phyloP scores from a whole-genome alignment of 306 rosid genomes.

The Leucaena leucocephala region DNA sequence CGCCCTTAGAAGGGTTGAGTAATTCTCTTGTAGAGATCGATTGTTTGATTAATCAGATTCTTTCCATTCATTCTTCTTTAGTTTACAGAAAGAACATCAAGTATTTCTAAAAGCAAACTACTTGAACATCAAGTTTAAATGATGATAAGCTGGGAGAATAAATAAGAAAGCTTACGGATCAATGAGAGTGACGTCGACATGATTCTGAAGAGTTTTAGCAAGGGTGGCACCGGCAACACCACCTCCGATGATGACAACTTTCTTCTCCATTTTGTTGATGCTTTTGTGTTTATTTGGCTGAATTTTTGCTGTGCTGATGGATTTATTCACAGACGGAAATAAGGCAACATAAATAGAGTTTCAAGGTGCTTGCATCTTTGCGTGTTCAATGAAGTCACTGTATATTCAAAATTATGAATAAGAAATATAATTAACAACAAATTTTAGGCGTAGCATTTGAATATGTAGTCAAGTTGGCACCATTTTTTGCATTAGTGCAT shows the following conservation, averaged over 20 bases:
- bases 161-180: constrained; percentile 57
- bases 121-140: not conserved
- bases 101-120: not conserved
- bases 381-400: constrained; percentile 16
- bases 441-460: not conserved
- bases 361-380: constrained; percentile 37
- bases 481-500: not conserved
- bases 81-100: not conserved
- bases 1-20: too few relatives aligned
- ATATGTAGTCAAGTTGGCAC: constrained; percentile 16
- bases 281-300: not conserved
- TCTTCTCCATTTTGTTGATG: constrained; percentile 21
- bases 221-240: constrained; percentile 82
- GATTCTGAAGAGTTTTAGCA: constrained; percentile 64
- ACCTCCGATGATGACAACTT: constrained; percentile 81
- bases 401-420: constrained; percentile 8
- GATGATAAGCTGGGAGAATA: not conserved
- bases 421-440: not conserved
- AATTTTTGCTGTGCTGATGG: constrained; percentile 20
- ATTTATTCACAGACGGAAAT: constrained; percentile 8
- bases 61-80: too few relatives aligned
- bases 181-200: constrained; percentile 63
- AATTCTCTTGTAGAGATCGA: too few relatives aligned
- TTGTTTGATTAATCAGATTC: too few relatives aligned
- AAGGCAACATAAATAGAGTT: constrained; percentile 37